These are phyloP conservation scores for Ricinus communis DNA, from an alignment of 345 rosid species.

Conservation along the genomic window DNA sequence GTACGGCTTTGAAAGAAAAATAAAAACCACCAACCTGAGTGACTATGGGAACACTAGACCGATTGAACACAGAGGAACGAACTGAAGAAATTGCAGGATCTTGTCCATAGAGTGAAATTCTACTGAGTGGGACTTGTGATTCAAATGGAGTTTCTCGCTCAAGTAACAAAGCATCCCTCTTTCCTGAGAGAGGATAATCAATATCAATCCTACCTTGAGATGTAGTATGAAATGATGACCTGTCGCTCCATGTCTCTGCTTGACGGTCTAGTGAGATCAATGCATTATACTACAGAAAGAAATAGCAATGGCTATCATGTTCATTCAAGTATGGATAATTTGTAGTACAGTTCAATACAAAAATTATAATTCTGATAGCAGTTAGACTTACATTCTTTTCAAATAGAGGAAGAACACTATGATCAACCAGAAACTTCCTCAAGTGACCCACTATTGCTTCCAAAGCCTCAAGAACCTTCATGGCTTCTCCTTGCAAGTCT, in stretches of 20 bases:
- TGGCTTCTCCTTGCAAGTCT: slow-evolving; percentile 68
- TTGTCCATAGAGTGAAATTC: slow-evolving; percentile 58
- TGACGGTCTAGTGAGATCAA: slow-evolving; percentile 53
- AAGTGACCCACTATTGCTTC: slow-evolving; percentile 73
- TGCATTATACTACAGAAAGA: slow-evolving; percentile 44
- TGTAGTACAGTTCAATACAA: background rate
- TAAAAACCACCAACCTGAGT: slow-evolving; percentile 47
- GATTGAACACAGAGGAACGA: slow-evolving; percentile 55
- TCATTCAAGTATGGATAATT: too few species aligned
- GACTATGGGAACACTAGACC: slow-evolving; percentile 55
- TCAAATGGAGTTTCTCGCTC: slow-evolving; percentile 61
- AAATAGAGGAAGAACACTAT: slow-evolving; percentile 69
- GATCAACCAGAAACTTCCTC: slow-evolving; percentile 81
- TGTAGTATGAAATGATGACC: slow-evolving; percentile 37
- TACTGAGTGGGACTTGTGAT: slow-evolving; percentile 43
- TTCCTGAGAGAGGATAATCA: slow-evolving; percentile 48
- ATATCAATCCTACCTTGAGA: slow-evolving; percentile 36
- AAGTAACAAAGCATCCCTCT: slow-evolving; percentile 52
- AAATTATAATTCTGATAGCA: background rate
- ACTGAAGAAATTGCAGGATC: slow-evolving; percentile 47
- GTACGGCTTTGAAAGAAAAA: background rate
- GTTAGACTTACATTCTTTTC: slow-evolving; percentile 62
- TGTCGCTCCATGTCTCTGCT: slow-evolving; percentile 49
- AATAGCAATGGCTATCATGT: too few species aligned
- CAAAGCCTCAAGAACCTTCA: slow-evolving; percentile 62